These are phyloP conservation scores for Uronychia setigera DNA, from an alignment of 73 alveolate genomes.

Conservation along the genomic window DNA sequence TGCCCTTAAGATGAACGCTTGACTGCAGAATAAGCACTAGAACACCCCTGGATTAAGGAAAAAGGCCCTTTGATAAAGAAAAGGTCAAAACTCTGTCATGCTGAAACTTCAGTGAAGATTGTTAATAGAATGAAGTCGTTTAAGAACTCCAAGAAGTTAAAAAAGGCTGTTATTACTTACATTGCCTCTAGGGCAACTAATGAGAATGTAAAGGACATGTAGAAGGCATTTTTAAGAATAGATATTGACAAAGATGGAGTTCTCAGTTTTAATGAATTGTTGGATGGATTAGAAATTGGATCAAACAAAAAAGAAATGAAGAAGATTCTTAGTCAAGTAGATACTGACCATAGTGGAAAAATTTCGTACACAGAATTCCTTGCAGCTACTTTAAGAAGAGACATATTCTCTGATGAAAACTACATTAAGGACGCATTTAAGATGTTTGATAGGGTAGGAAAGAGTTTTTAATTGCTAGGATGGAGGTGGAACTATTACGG, in stretches of 20 bases:
- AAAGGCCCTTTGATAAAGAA: constrained; percentile 15
- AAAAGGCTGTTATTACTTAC: constrained; percentile 3
- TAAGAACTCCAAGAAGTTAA: background rate
- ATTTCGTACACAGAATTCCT: constrained; percentile 7
- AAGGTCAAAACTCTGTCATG: constrained; percentile 58
- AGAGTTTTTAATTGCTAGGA: too few relatives aligned
- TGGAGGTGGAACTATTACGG: constrained; percentile 77
- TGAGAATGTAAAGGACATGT: background rate
- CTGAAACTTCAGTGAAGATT: constrained; percentile 14
- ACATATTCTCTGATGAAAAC: background rate
- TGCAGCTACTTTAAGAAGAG: background rate
- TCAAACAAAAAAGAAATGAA: background rate
- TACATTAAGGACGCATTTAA: constrained; percentile 36
- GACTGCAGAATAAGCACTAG: constrained; percentile 72
- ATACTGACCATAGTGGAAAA: constrained; percentile 10
- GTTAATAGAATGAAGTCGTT: background rate
- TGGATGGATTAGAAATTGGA: background rate
- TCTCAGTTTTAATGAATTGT: background rate
- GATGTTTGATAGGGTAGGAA: constrained; percentile 62
- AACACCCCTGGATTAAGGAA: background rate
- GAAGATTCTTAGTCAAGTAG: background rate
- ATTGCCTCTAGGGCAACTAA: constrained; percentile 8
- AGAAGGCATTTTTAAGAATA: constrained; percentile 1
- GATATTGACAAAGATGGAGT: background rate
- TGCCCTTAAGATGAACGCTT: constrained; percentile 69